phyloP scores from a whole-genome alignment of 306 rosid species.

The Trifolium subterraneum region DNA sequence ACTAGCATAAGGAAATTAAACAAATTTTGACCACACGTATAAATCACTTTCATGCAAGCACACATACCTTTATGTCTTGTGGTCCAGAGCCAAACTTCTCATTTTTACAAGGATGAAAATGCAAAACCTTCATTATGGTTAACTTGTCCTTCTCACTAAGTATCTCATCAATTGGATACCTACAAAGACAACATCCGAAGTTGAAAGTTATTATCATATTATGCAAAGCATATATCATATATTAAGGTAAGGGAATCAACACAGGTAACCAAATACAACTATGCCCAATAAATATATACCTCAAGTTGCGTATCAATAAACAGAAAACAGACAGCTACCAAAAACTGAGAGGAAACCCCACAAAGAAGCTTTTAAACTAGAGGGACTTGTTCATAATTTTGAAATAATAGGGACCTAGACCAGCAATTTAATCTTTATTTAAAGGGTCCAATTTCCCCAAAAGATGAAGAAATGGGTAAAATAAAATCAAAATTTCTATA shows the following conservation, averaged over 20 bases:
- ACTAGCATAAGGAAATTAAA: conserved; percentile 24
- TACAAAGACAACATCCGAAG: conserved; percentile 46
- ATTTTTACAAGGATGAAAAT: conserved; percentile 70
- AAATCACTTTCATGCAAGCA: conserved; percentile 38
- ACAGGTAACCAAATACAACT: conserved; percentile 25
- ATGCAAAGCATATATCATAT: conserved; percentile 25
- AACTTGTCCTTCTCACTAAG: conserved; percentile 65
- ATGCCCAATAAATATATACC: conserved; percentile 21
- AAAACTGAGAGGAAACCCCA: background rate
- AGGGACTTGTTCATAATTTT: background rate
- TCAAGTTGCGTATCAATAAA: conserved; percentile 21
- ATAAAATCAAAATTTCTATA: too few relatives aligned
- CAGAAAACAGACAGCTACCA: background rate
- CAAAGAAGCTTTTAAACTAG: background rate
- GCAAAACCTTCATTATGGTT: conserved; percentile 62
- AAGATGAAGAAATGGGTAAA: too few relatives aligned
- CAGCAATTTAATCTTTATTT: background rate
- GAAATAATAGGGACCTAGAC: conserved; percentile 11
- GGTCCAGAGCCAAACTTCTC: conserved; percentile 73
- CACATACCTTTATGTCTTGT: conserved; percentile 67
- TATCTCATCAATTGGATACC: conserved; percentile 64
- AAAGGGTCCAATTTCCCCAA: too few relatives aligned
- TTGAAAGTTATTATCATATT: conserved; percentile 30
- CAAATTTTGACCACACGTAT: conserved; percentile 9
- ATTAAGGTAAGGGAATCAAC: conserved; percentile 28